phyloP scores from a whole-genome alignment of 1,139 yeast species.

The Diutina scorzettiae region DNA sequence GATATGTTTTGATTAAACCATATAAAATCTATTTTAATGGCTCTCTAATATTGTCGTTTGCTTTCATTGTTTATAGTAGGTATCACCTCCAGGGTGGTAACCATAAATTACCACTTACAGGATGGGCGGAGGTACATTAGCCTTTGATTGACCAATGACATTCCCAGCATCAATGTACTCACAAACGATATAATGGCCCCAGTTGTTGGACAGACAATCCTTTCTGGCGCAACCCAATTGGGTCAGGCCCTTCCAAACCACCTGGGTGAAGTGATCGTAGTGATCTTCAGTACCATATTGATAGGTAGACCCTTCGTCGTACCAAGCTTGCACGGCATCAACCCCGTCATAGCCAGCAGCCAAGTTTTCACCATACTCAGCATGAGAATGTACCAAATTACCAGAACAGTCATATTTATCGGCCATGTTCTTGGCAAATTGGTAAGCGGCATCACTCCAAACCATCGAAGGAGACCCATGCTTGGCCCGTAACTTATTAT shows the following conservation, averaged over 20 bases:
- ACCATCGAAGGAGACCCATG: conserved; percentile 15
- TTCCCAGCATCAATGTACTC: conserved; percentile 44
- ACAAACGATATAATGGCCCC: conserved; percentile 43
- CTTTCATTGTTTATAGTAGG: too few relatives aligned
- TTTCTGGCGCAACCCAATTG: conserved; percentile 11
- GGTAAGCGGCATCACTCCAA: conserved; percentile 14
- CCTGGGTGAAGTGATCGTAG: conserved; percentile 10
- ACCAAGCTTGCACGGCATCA: conserved; percentile 48
- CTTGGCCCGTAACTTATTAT: conserved; percentile 15
- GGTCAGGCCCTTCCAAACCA: conserved; percentile 6
- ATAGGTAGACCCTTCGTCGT: conserved; percentile 14
- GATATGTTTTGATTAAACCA: too few relatives aligned
- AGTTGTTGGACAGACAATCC: conserved; percentile 31
- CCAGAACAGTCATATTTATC: conserved; percentile 17
- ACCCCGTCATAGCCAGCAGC: conserved; percentile 42
- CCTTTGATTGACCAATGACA: conserved; percentile 30
- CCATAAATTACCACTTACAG: neutral
- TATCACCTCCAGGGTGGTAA: neutral
- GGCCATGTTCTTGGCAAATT: conserved; percentile 16
- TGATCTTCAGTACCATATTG: conserved; percentile 10
- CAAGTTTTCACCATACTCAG: conserved; percentile 22
- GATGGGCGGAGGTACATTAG: conserved; percentile 30
- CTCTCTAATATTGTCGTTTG: too few relatives aligned
- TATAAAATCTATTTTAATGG: too few relatives aligned
- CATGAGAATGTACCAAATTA: conserved; percentile 16